These are phyloP conservation scores for Aquilaria yunnanensis DNA, from an alignment of 345 rosid species.

Conservation along the genomic window DNA sequence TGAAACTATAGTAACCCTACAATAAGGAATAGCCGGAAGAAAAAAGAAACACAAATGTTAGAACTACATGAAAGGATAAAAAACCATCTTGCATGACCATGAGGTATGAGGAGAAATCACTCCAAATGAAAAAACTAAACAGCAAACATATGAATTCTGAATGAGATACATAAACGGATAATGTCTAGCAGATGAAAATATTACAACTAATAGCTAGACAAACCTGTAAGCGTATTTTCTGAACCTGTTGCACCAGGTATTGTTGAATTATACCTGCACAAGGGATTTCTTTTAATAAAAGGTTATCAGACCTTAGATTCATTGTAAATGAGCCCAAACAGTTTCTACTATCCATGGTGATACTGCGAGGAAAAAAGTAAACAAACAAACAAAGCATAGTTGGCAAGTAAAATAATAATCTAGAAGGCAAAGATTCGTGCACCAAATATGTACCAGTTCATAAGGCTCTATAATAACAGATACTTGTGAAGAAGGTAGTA, in stretches of 20 bases:
- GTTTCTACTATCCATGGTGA: neutral
- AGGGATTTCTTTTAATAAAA: neutral
- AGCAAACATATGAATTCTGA: no score
- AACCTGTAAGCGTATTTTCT: conserved; percentile 90
- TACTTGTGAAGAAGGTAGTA: neutral
- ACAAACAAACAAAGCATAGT: no score
- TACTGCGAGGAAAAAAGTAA: no score
- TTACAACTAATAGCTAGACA: conserved; percentile 1
- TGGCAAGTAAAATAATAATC: no score
- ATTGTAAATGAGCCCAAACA: neutral
- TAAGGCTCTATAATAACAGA: neutral
- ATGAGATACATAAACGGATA: neutral
- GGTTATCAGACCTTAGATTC: conserved; percentile 6
- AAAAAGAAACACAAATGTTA: no score
- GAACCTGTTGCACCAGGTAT: conserved; percentile 86
- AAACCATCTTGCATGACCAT: no score
- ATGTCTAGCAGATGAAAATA: conserved; percentile 1
- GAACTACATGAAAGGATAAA: no score
- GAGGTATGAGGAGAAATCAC: no score
- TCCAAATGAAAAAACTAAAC: no score
- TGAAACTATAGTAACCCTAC: conserved; percentile 96
- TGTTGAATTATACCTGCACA: conserved; percentile 77
- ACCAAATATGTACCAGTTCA: no score
- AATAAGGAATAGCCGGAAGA: conserved; percentile 13
- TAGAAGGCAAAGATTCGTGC: no score